phyloP scores from a whole-genome alignment of 768 basidiomycete genomes.

The Kwoniella sp. region DNA sequence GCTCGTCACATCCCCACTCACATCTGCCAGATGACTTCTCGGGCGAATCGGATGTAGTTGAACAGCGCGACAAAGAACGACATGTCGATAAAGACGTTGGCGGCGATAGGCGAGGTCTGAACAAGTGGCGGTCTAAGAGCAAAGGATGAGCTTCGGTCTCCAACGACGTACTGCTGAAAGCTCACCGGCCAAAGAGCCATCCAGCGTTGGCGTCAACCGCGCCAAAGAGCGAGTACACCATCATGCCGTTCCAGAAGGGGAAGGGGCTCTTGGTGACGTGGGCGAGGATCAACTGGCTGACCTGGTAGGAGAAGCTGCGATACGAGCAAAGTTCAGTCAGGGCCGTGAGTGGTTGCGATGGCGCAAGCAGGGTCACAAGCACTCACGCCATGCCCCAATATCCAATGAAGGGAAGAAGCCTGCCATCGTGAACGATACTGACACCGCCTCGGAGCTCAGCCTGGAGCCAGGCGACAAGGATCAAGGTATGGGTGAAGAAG shows the following conservation, averaged over 20 bases:
- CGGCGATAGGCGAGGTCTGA: constrained; percentile 62
- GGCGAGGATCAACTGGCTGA: constrained; percentile 85
- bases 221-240: constrained; percentile 72
- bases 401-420: constrained; percentile 80
- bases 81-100: constrained; percentile 66
- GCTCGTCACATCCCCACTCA: constrained; percentile 19
- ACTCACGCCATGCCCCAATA: constrained; percentile 68
- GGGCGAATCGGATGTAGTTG: constrained; percentile 71
- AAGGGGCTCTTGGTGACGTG: constrained; percentile 81
- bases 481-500: constrained; percentile 64
- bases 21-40: constrained; percentile 64
- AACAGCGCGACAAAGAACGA: constrained; percentile 66
- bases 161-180: constrained; percentile 11
- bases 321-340: too few relatives aligned
- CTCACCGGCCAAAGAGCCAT: constrained; percentile 63
- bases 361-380: constrained; percentile 64
- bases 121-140: constrained; percentile 63
- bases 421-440: constrained; percentile 67
- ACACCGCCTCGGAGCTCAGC: constrained; percentile 62
- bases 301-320: constrained; percentile 57
- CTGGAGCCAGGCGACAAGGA: constrained; percentile 77
- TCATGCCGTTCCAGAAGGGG: constrained; percentile 81
- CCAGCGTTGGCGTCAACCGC: constrained; percentile 79
- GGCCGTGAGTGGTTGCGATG: too few relatives aligned
- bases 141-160: background rate